Conservation (phyloP, 2,329 filamentous ascomycete genomes). For the Pseudogymnoascus sp. region DNA sequence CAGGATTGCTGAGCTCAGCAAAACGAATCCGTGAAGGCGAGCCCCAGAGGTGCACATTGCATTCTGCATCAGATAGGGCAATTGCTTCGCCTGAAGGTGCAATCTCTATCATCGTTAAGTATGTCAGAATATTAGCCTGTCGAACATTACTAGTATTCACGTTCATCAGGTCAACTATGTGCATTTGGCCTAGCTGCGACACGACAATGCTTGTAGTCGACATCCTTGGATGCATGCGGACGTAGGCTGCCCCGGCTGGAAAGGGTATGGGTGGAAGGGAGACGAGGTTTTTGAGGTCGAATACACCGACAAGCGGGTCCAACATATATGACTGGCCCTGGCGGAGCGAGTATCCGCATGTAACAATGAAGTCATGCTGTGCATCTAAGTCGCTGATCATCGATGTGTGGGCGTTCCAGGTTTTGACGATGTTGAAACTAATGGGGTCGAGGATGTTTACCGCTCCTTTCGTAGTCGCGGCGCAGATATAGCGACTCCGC, state of each 20-base stretch:
- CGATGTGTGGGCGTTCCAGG: constrained; percentile 83
- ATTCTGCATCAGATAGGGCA: constrained; percentile 56
- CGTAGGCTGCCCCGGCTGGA: constrained; percentile 84
- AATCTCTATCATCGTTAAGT: constrained; percentile 57
- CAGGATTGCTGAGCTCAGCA: constrained; percentile 58
- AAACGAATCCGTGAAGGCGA: constrained; percentile 62
- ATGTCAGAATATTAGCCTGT: constrained; percentile 53
- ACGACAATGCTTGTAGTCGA: constrained; percentile 90
- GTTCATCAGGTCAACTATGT: constrained; percentile 85
- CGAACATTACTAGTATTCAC: constrained; percentile 60
- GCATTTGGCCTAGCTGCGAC: constrained; percentile 85
- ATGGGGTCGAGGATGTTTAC: constrained; percentile 80
- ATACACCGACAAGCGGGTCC: constrained; percentile 90
- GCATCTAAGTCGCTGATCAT: constrained; percentile 96
- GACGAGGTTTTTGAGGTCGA: constrained; percentile 83
- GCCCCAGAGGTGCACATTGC: constrained; percentile 60
- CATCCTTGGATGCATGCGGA: constrained; percentile 93
- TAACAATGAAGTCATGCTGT: constrained; percentile 88
- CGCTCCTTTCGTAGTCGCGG: constrained; percentile 71
- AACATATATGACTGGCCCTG: constrained; percentile 73
- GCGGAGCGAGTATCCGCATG: constrained; percentile 83
- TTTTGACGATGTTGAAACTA: constrained; percentile 69
- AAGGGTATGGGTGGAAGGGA: constrained; percentile 87
- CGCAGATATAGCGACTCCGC: constrained; percentile 81
- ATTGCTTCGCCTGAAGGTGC: constrained; percentile 64